phyloP scores from a whole-genome alignment of 2,329 filamentous ascomycete genomes.

The Westerdykella ornata region DNA sequence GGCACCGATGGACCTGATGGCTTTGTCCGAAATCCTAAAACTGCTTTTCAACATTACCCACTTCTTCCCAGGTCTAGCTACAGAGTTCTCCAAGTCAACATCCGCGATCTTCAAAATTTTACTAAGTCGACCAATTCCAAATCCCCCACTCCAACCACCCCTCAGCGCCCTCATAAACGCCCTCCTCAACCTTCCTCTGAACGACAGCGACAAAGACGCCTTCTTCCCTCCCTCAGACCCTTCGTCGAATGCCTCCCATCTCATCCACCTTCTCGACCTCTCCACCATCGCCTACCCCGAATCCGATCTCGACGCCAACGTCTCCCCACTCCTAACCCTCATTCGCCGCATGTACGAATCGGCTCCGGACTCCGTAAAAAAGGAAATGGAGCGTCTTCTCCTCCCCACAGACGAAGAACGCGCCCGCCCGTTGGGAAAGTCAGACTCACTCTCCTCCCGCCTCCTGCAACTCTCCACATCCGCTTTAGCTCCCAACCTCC shows the following conservation, averaged over 20 bases:
- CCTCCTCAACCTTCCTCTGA: conserved; percentile 69
- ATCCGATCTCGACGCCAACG: conserved; percentile 63
- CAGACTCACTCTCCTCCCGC: conserved; percentile 65
- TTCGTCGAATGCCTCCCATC: conserved; percentile 53
- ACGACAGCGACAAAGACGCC: conserved; percentile 45
- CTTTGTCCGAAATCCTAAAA: conserved; percentile 76
- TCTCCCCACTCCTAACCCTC: conserved; percentile 67
- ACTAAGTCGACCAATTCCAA: conserved; percentile 51
- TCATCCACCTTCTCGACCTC: conserved; percentile 64
- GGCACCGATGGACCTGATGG: conserved; percentile 67
- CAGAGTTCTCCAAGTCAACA: conserved; percentile 61
- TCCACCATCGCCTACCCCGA: conserved; percentile 59
- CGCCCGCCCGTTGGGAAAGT: conserved; percentile 67
- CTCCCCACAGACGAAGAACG: conserved; percentile 74
- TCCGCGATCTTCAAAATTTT: conserved; percentile 66
- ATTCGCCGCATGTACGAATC: conserved; percentile 64
- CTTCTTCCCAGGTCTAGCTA: conserved; percentile 56
- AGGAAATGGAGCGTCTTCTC: conserved; percentile 58
- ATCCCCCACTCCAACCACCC: conserved; percentile 65
- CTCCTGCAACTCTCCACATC: conserved; percentile 73
- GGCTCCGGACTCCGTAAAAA: conserved; percentile 57
- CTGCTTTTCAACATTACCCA: conserved; percentile 84
- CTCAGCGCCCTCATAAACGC: conserved; percentile 70
- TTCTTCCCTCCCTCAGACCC: conserved; percentile 61
- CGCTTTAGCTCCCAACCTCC: conserved; percentile 62